Evolutionary conservation across 2,329 filamentous ascomycete genomes (phyloP).

Genomic region (Berkeleyomyces rouxiae): DNA sequence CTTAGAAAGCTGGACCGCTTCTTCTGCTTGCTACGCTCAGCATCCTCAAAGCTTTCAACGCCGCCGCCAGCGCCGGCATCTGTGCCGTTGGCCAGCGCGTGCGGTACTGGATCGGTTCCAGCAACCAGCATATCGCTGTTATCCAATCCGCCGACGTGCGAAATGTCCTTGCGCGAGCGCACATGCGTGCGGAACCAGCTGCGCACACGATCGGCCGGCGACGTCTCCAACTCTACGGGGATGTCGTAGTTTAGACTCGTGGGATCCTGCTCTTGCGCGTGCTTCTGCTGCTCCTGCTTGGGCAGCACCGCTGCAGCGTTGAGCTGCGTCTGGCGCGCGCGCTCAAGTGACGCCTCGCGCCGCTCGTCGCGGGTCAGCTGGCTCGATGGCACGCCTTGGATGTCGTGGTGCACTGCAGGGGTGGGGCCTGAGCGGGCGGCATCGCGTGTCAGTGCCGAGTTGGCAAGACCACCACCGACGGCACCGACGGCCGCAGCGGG

Average conservation of each 20-base stretch:
- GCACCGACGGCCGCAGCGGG: conserved; percentile 2
- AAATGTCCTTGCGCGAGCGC: conserved; percentile 6
- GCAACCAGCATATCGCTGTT: conserved; percentile 9
- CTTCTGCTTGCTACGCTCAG: conserved; percentile 3
- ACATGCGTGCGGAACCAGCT: conserved; percentile 8
- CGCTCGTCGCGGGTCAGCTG: conserved; percentile 2
- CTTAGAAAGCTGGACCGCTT: conserved; percentile 7
- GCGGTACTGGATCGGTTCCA: background rate
- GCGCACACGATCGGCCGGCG: conserved; percentile 8
- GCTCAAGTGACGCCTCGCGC: conserved; percentile 6
- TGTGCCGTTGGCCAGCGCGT: background rate
- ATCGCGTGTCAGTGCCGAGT: background rate
- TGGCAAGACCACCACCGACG: background rate
- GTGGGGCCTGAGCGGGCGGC: background rate
- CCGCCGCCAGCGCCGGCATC: background rate
- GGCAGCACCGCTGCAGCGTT: background rate
- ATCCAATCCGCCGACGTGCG: conserved; percentile 7
- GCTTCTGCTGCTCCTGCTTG: background rate
- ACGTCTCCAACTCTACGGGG: conserved; percentile 1
- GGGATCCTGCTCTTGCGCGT: background rate
- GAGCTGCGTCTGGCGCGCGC: conserved; percentile 3
- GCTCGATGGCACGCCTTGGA: background rate
- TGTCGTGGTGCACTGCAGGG: background rate
- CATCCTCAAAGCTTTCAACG: background rate
- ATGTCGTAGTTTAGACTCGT: background rate